Conservation (phyloP, 257 asterid genomes). For the Solanum etuberosum region DNA sequence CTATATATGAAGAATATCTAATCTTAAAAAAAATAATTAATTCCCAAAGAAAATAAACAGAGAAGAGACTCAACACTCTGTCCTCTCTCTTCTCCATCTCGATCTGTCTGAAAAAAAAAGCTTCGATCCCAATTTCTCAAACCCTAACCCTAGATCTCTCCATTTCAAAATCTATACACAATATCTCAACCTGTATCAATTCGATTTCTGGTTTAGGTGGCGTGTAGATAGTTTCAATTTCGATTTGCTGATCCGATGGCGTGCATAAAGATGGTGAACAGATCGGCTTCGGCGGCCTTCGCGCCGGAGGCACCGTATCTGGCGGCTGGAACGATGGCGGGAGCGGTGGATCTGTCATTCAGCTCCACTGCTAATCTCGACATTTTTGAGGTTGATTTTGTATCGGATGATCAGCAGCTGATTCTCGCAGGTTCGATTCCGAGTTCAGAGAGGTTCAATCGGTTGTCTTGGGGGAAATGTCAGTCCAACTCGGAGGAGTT, state of each 20-base stretch:
- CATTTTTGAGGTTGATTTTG: constrained; percentile 80
- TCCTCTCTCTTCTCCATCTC: neutral
- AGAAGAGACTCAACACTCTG: neutral
- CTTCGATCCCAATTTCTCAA: neutral
- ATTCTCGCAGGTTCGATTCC: constrained; percentile 49
- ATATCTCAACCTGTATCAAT: neutral
- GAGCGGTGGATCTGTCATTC: constrained; percentile 97
- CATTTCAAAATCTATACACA: neutral
- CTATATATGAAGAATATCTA: neutral
- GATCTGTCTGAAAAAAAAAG: neutral
- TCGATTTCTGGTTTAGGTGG: neutral
- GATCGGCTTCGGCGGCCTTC: constrained; percentile 96
- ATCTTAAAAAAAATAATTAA: neutral
- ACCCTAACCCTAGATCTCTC: constrained; percentile 9
- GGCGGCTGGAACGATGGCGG: constrained; percentile 99
- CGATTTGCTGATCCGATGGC: constrained; percentile 43
- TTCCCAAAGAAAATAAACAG: neutral
- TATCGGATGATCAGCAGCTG: constrained; percentile 70
- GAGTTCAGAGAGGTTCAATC: constrained; percentile 82
- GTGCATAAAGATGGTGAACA: constrained; percentile 58
- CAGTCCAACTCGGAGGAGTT: constrained; percentile 58
- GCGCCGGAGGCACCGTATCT: constrained; percentile 76
- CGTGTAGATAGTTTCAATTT: constrained; percentile 11
- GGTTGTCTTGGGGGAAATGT: constrained; percentile 76
- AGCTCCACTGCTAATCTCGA: constrained; percentile 94